Percentiles rank a stretch among this genome's conserved stretches.
These are phyloP conservation scores for Salix caprea DNA, from an alignment of 345 rosid genomes.

Conservation along the genomic window DNA sequence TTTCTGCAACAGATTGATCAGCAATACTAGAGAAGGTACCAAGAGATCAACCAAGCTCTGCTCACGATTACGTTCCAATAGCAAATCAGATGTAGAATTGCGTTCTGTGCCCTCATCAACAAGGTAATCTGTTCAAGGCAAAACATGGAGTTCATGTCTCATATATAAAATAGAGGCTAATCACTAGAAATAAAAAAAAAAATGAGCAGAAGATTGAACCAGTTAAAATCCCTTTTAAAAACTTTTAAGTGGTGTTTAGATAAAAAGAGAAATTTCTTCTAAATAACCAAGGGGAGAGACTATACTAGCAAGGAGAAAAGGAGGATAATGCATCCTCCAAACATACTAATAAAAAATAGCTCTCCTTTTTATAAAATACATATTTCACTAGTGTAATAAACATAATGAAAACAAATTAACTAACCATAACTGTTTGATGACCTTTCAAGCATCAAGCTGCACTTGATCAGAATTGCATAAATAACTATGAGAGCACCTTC, in stretches of 20 bases:
- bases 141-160: background rate
- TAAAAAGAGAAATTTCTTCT: too few species aligned
- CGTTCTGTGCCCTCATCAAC: constrained; percentile 94
- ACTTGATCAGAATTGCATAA: constrained; percentile 74
- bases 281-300: background rate
- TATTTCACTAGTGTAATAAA: background rate
- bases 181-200: background rate
- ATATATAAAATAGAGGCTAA: background rate
- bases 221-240: background rate
- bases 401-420: constrained; percentile 11
- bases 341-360: background rate
- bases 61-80: constrained; percentile 92
- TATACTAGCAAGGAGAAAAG: background rate
- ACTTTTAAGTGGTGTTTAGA: background rate
- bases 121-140: constrained; percentile 72
- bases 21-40: constrained; percentile 72
- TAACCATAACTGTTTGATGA: constrained; percentile 85
- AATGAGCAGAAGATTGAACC: background rate
- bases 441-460: constrained; percentile 94
- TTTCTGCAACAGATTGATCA: constrained; percentile 70
- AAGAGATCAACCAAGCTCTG: constrained; percentile 85
- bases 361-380: background rate
- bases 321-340: background rate
- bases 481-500: constrained; percentile 83
- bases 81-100: constrained; percentile 92